Evolutionary conservation across 2,329 filamentous ascomycete species (phyloP).

Genomic region (Sporothrix phasma): DNA sequence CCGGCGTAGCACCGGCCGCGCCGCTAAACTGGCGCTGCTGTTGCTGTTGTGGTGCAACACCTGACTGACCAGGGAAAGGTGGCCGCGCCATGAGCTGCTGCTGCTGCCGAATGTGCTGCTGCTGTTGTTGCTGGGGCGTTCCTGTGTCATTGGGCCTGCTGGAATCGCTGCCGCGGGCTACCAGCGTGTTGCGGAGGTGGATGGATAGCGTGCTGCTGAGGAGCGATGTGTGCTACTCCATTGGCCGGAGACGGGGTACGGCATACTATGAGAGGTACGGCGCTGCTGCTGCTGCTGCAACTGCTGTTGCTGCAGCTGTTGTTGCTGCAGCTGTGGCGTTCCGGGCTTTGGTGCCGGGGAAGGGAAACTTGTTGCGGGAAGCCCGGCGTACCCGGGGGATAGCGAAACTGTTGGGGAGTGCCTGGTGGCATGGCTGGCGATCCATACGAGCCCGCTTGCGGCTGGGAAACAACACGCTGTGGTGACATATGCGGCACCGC

Average conservation of each 20-base stretch:
- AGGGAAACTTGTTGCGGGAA: constrained; percentile 15
- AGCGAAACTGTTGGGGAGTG: constrained; percentile 34
- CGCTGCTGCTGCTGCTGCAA: constrained; percentile 25
- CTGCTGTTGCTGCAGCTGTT: constrained; percentile 20
- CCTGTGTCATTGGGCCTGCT: constrained; percentile 7
- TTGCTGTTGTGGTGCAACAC: background rate
- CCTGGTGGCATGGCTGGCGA: constrained; percentile 31
- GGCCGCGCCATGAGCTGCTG: constrained; percentile 21
- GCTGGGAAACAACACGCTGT: constrained; percentile 24
- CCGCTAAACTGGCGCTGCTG: constrained; percentile 16
- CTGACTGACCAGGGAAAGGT: constrained; percentile 19
- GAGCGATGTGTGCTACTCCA: constrained; percentile 30
- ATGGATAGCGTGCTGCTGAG: constrained; percentile 33
- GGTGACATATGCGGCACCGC: constrained; percentile 13
- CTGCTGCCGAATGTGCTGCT: constrained; percentile 22
- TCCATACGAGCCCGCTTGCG: constrained; percentile 27
- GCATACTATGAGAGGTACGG: constrained; percentile 3
- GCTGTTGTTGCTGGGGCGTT: constrained; percentile 15
- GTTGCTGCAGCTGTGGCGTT: constrained; percentile 22
- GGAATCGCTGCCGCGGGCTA: constrained; percentile 12
- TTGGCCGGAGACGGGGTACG: constrained; percentile 34
- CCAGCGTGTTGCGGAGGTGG: constrained; percentile 30
- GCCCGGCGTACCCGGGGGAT: constrained; percentile 17
- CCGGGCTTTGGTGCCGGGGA: background rate
- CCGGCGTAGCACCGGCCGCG: constrained; percentile 22